Conservation (phyloP, 148 eudicot species). For the Arbutus unedo region DNA sequence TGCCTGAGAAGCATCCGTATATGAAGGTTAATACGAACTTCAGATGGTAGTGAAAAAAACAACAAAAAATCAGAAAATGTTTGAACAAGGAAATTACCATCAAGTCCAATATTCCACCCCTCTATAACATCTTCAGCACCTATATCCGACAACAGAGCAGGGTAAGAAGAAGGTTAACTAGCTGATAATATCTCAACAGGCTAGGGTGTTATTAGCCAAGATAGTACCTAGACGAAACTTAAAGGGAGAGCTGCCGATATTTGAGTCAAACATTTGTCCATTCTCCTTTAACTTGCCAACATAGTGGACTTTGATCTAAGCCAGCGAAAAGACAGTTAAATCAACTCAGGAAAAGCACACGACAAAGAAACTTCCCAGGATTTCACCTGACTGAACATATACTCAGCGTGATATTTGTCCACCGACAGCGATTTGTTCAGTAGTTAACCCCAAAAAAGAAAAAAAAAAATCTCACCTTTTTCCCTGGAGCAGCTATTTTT, state of each 20-base stretch:
- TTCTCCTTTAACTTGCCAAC: constrained; percentile 58
- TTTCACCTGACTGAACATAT: neutral
- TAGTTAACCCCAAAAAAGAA: neutral
- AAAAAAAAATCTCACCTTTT: constrained; percentile 49
- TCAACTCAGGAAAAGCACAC: neutral
- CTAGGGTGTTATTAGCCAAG: neutral
- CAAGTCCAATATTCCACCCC: constrained; percentile 63
- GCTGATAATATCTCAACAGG: neutral
- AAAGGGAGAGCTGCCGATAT: constrained; percentile 48
- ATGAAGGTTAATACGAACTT: neutral
- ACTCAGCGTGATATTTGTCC: neutral
- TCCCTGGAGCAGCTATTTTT: constrained; percentile 69
- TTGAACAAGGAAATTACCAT: constrained; percentile 14
- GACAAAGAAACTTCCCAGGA: neutral
- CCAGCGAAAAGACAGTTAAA: constrained; percentile 13
- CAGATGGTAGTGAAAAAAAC: neutral
- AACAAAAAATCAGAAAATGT: neutral
- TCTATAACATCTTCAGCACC: constrained; percentile 53
- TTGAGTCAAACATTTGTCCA: constrained; percentile 50
- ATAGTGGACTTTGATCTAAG: constrained; percentile 64
- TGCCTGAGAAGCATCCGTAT: constrained; percentile 38
- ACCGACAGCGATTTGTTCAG: neutral
- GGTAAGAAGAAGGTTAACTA: neutral
- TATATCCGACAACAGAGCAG: constrained; percentile 22
- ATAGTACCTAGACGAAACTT: constrained; percentile 69